phyloP scores from a whole-genome alignment of 208 protist genomes.

The Leishmania tarentolae region DNA sequence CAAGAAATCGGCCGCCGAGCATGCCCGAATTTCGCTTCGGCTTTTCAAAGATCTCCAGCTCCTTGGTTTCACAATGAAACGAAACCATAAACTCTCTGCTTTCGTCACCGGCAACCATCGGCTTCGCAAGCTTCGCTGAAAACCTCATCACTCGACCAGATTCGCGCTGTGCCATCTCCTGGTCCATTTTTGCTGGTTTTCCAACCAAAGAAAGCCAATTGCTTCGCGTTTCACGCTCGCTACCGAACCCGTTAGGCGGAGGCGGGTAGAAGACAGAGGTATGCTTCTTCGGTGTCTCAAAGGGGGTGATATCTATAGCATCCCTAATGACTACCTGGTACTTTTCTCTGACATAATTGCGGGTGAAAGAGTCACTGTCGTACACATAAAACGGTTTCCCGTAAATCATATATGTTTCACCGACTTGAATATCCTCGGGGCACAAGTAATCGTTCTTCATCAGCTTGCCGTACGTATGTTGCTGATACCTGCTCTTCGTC shows the following conservation, averaged over 20 bases:
- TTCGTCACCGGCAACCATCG: constrained; percentile 69
- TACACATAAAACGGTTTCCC: constrained; percentile 88
- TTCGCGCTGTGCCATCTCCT: constrained; percentile 65
- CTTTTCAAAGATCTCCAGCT: constrained; percentile 88
- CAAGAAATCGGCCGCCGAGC: constrained; percentile 89
- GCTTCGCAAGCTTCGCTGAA: constrained; percentile 58
- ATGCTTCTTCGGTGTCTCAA: constrained; percentile 54
- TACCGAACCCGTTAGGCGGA: constrained; percentile 91
- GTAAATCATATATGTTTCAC: constrained; percentile 84
- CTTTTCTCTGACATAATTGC: constrained; percentile 69
- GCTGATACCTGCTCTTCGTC: constrained; percentile 59
- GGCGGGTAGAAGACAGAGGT: constrained; percentile 76
- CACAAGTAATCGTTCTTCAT: constrained; percentile 87
- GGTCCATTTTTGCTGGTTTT: constrained; percentile 69
- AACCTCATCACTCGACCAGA: constrained; percentile 90
- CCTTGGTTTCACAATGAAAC: constrained; percentile 89
- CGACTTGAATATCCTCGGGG: constrained; percentile 78
- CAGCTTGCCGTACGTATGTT: constrained; percentile 87
- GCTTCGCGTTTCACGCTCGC: constrained; percentile 79
- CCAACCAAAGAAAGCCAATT: constrained; percentile 81
- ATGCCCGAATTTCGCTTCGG: constrained; percentile 86
- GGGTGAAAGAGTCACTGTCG: constrained; percentile 75
- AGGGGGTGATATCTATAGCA: constrained; percentile 62
- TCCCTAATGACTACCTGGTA: constrained; percentile 52
- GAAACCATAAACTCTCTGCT: constrained; percentile 87